A percentile compares a stretch with the other conserved stretches of the same genome.
Evolutionary conservation across 2,329 filamentous ascomycete genomes (phyloP).

Genomic region (Pyricularia pennisetigena): DNA sequence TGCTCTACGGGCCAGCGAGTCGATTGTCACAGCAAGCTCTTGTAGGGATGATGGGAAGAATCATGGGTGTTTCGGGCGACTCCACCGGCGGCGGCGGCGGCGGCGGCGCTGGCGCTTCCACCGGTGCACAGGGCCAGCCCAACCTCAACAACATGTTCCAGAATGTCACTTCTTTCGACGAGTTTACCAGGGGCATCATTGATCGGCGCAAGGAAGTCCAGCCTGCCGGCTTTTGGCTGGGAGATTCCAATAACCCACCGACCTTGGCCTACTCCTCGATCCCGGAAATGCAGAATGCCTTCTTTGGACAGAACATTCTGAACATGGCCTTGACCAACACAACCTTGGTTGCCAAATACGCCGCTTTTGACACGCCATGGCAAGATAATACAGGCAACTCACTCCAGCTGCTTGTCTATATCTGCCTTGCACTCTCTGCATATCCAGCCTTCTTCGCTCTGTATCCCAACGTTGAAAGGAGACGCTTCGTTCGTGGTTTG

Average conservation of each 20-base stretch:
- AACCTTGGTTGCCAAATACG: constrained; percentile 62
- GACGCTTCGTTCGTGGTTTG: constrained; percentile 69
- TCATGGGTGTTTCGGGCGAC: constrained; percentile 18
- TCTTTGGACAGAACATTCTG: constrained; percentile 57
- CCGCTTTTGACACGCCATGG: constrained; percentile 67
- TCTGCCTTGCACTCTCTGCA: constrained; percentile 65
- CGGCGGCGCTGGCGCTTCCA: too few species aligned
- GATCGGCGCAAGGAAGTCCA: constrained; percentile 57
- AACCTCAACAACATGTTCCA: constrained; percentile 19
- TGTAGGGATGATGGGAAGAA: constrained; percentile 26
- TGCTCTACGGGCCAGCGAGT: background rate
- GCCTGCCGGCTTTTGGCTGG: constrained; percentile 73
- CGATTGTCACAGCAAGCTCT: constrained; percentile 11
- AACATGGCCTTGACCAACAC: constrained; percentile 57
- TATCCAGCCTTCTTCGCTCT: constrained; percentile 83
- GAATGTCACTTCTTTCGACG: constrained; percentile 51
- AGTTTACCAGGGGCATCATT: constrained; percentile 59
- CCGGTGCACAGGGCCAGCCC: background rate
- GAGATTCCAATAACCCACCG: constrained; percentile 40
- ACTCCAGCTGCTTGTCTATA: constrained; percentile 72
- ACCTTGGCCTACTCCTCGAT: constrained; percentile 65
- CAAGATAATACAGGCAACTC: constrained; percentile 58
- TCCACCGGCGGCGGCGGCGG: background rate
- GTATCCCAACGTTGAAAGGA: constrained; percentile 78
- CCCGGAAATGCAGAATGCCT: constrained; percentile 39